phyloP scores from a whole-genome alignment of 176 grass and related monocot species.

The Melocanna baccifera region DNA sequence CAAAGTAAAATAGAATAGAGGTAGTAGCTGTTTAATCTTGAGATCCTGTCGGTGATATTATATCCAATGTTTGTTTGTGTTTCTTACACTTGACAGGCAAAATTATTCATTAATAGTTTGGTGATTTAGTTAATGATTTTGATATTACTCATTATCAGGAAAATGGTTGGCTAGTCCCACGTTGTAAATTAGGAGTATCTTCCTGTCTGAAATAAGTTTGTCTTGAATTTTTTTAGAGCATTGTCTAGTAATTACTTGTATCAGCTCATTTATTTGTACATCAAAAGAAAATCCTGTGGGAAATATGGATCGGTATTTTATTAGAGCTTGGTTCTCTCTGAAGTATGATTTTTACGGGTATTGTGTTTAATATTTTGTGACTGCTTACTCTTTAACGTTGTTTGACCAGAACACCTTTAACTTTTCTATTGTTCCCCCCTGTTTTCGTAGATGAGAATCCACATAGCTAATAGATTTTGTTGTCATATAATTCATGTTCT shows the following conservation, averaged over 20 bases:
- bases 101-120: background rate
- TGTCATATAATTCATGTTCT: background rate
- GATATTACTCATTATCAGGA: background rate
- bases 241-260: background rate
- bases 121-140: background rate
- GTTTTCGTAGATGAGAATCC: background rate
- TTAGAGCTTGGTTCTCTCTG: conserved; percentile 3
- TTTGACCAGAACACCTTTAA: background rate
- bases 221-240: background rate
- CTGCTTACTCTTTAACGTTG: background rate
- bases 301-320: conserved; percentile 3
- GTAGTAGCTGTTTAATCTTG: background rate
- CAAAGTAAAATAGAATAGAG: too few species aligned
- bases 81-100: conserved; percentile 5
- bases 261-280: background rate
- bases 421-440: background rate
- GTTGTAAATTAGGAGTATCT: background rate
- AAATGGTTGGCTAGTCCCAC: background rate
- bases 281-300: background rate
- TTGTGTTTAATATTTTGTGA: background rate
- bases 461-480: background rate
- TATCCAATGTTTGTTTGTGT: conserved; percentile 8
- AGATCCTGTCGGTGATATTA: background rate
- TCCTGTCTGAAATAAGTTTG: conserved; percentile 6
- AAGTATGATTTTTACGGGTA: background rate